A percentile compares a stretch with the other conserved stretches of the same genome.
Evolutionary conservation across 805 yeast genomes (phyloP).

Genomic region (Yueomyces sinensis): DNA sequence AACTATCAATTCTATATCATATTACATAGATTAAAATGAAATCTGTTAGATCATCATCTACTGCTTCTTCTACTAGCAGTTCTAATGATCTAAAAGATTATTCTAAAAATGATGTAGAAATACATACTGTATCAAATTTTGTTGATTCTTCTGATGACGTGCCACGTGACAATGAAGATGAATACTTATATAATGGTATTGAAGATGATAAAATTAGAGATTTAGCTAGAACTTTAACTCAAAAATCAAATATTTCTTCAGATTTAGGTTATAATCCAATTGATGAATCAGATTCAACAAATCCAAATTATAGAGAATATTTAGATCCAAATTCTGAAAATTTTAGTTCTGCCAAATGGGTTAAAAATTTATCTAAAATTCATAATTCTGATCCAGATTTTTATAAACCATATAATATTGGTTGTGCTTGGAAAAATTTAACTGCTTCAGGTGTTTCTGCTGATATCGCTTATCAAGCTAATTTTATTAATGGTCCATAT

Average conservation of each 20-base stretch:
- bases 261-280: conserved; percentile 9
- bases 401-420: conserved; percentile 47
- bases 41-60: too few relatives aligned
- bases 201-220: conserved; percentile 25
- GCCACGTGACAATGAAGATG: too few relatives aligned
- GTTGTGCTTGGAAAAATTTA: conserved; percentile 44
- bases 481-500: conserved; percentile 32
- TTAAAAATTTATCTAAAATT: conserved; percentile 46
- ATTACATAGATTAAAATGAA: too few relatives aligned
- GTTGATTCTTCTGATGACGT: too few relatives aligned
- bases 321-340: conserved; percentile 48
- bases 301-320: conserved; percentile 24
- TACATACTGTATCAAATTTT: too few relatives aligned
- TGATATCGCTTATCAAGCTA: conserved; percentile 55
- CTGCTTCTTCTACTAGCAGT: too few relatives aligned
- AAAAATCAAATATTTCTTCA: conserved; percentile 1
- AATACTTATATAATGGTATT: conserved; percentile 23
- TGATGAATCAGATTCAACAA: conserved; percentile 4
- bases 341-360: conserved; percentile 53
- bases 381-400: conserved; percentile 43
- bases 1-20: too few relatives aligned
- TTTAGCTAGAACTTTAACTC: conserved; percentile 29
- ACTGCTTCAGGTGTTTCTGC: conserved; percentile 54
- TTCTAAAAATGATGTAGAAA: too few relatives aligned
- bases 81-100: too few relatives aligned